These are phyloP conservation scores for Encephalitozoon hellem DNA, from an alignment of 371 early-diverging fungal species.

Conservation along the genomic window DNA sequence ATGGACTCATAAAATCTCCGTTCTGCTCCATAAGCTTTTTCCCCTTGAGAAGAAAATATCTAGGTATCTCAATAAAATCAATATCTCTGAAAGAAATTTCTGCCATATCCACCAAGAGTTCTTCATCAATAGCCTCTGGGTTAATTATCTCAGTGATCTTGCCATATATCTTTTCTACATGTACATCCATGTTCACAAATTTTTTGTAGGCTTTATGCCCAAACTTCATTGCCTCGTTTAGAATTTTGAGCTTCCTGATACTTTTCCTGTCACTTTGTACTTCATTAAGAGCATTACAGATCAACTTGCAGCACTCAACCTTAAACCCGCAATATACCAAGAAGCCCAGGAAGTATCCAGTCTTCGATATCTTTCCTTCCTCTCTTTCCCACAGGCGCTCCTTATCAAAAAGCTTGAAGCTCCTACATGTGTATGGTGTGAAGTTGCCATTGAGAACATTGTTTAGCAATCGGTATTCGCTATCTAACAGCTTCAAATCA, in stretches of 20 bases:
- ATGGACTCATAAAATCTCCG: background rate
- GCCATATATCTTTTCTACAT: background rate
- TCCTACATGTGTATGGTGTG: background rate
- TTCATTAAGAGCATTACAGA: conserved; percentile 4
- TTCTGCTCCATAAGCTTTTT: background rate
- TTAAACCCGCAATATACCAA: background rate
- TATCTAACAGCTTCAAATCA: background rate
- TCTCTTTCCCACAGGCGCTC: background rate
- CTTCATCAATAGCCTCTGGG: background rate
- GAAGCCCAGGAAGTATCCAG: background rate
- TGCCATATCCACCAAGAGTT: background rate
- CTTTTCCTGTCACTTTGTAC: background rate
- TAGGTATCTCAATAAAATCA: conserved; percentile 1
- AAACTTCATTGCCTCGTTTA: background rate
- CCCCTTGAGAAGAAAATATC: background rate
- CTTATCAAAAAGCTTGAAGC: background rate
- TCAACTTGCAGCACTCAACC: background rate
- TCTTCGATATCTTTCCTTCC: background rate
- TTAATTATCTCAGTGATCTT: background rate
- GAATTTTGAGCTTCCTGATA: background rate
- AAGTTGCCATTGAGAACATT: conserved; percentile 2
- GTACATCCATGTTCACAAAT: background rate
- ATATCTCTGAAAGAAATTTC: background rate
- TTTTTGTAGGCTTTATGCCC: background rate
- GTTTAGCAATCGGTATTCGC: background rate